These are phyloP conservation scores for Talaromyces verruculosus DNA, from an alignment of 2,329 filamentous ascomycete species.

Conservation along the genomic window DNA sequence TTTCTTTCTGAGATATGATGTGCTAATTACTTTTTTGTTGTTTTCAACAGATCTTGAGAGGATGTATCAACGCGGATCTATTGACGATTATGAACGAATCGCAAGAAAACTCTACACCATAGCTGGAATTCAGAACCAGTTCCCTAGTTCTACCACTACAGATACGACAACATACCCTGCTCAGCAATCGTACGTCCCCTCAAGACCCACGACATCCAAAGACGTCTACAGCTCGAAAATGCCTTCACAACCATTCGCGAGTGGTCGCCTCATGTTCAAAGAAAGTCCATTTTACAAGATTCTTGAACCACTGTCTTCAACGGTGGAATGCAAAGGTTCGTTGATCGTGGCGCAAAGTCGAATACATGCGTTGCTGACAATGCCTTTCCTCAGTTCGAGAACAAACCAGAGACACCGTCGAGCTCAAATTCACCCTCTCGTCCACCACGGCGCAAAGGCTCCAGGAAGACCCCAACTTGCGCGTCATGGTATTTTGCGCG, in stretches of 20 bases:
- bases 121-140: conserved; percentile 1
- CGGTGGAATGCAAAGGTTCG: conserved; percentile 72
- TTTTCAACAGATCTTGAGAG: conserved; percentile 31
- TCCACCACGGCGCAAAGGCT: conserved; percentile 57
- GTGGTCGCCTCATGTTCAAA: conserved; percentile 59
- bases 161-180: conserved; percentile 34
- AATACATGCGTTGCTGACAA: conserved; percentile 26
- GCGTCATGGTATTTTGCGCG: conserved; percentile 82
- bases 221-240: conserved; percentile 33
- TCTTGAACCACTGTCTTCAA: conserved; percentile 61
- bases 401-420: conserved; percentile 58
- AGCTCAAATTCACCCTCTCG: conserved; percentile 60
- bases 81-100: conserved; percentile 35
- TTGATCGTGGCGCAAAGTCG: conserved; percentile 27
- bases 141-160: conserved; percentile 9
- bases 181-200: conserved; percentile 27
- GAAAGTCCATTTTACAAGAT: conserved; percentile 83
- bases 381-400: conserved; percentile 53
- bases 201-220: conserved; percentile 30
- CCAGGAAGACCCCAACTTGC: conserved; percentile 60
- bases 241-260: conserved; percentile 31
- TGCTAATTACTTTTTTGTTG: conserved; percentile 1
- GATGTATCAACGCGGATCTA: conserved; percentile 26
- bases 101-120: conserved; percentile 23
- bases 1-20: conserved; percentile 3